Conservation (phyloP, 1,284 basidiomycete species). For the Cryptococcus wingfieldii region DNA sequence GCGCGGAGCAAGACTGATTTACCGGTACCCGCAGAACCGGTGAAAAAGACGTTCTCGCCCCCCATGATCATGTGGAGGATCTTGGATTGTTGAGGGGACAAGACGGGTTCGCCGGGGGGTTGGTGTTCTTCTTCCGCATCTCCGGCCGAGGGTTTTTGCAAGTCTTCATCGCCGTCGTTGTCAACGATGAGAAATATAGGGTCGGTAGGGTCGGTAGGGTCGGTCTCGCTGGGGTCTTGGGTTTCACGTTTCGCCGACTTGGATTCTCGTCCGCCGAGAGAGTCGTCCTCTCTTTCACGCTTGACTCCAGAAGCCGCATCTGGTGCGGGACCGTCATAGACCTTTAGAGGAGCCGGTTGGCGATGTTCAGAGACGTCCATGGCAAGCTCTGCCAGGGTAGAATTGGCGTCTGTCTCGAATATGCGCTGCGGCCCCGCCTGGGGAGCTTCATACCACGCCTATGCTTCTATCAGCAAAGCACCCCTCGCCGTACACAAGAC, state of each 20-base stretch:
- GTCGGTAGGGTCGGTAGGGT: neutral
- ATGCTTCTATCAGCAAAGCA: no score
- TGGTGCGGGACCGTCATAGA: no score
- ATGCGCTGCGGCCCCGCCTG: no score
- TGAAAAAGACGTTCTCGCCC: constrained; percentile 80
- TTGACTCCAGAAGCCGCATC: no score
- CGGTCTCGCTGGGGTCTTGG: neutral
- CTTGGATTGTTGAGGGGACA: constrained; percentile 59
- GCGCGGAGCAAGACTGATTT: constrained; percentile 83
- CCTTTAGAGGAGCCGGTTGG: no score
- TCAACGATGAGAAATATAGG: no score
- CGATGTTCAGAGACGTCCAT: no score
- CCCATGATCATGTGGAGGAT: constrained; percentile 67
- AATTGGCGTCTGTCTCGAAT: no score
- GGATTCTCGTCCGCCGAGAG: neutral
- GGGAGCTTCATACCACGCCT: no score
- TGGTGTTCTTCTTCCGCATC: neutral
- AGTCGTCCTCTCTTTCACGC: neutral
- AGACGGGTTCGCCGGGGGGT: constrained; percentile 9
- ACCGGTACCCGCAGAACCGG: constrained; percentile 94
- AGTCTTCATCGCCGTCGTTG: no score
- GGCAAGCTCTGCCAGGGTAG: no score
- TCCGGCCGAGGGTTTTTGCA: no score
- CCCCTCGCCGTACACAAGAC: neutral
- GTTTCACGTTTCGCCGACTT: neutral